A percentile compares a stretch with the other conserved stretches of the same genome.
phyloP scores from a whole-genome alignment of 257 asterid species.

The Solanum clarkiae region DNA sequence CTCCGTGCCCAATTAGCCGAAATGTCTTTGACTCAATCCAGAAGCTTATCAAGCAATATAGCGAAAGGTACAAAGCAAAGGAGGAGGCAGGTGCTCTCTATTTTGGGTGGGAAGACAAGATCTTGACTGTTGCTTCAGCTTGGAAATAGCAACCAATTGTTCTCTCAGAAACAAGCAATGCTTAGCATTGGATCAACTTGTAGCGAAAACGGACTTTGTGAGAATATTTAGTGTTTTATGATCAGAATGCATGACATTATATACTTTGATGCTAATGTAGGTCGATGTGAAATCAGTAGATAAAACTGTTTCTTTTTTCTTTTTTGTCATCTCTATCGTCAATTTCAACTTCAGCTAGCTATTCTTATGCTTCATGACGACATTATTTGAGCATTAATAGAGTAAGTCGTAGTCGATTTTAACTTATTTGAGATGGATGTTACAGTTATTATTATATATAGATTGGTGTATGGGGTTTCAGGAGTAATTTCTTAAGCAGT shows the following conservation, averaged over 20 bases:
- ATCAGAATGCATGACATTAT: not conserved
- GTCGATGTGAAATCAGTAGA: not conserved
- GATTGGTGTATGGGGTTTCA: not conserved
- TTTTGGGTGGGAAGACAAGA: conserved; percentile 89
- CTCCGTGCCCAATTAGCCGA: conserved; percentile 45
- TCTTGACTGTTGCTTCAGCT: conserved; percentile 66
- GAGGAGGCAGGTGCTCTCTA: conserved; percentile 70
- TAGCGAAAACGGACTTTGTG: not conserved
- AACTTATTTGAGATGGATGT: not conserved
- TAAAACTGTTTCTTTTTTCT: not conserved
- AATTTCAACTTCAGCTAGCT: not conserved
- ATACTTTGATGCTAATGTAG: not conserved
- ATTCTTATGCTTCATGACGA: not conserved
- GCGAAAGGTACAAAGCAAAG: conserved; percentile 54
- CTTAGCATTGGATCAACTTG: not conserved
- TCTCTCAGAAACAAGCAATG: not conserved
- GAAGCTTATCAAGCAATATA: conserved; percentile 48
- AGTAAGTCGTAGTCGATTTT: not conserved
- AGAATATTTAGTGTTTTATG: not conserved
- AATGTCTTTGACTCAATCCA: conserved; percentile 45
- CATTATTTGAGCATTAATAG: not conserved
- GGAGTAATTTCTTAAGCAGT: not conserved
- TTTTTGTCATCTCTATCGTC: not conserved
- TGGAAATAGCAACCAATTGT: conserved; percentile 33
- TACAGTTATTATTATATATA: not conserved